Evolutionary conservation across 1,284 basidiomycete genomes (phyloP).

Genomic region (Microbotryum violaceum): DNA sequence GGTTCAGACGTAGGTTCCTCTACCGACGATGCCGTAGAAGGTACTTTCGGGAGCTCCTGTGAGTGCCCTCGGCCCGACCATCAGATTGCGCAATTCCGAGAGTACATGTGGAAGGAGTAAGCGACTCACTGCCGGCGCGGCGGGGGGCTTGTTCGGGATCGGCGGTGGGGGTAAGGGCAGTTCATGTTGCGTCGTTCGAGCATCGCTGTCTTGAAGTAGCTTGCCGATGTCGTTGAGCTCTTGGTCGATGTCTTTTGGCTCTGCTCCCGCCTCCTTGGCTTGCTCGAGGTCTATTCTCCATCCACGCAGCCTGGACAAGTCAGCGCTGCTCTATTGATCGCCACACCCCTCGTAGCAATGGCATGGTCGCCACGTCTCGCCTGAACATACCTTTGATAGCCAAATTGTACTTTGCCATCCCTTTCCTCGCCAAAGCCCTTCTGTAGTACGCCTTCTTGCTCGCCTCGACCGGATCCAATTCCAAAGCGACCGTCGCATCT

Average conservation of each 20-base stretch:
- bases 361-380: constrained; percentile 49
- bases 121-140: no score
- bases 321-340: constrained; percentile 51
- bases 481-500: constrained; percentile 26
- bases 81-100: neutral
- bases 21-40: no score
- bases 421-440: constrained; percentile 58
- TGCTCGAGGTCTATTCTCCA: no score
- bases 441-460: constrained; percentile 67
- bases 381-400: constrained; percentile 52
- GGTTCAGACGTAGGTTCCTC: no score
- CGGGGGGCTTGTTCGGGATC: no score
- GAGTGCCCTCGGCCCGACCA: neutral
- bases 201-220: no score
- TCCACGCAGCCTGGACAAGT: constrained; percentile 10
- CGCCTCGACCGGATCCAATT: constrained; percentile 12
- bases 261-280: no score
- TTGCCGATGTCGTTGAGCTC: no score
- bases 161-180: no score
- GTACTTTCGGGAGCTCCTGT: neutral
- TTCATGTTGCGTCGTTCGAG: no score
- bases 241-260: no score
- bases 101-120: no score
- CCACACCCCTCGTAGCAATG: constrained; percentile 52
- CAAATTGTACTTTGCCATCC: constrained; percentile 48